Base-by-base conservation (phyloP, 148 eudicot species). In the Silene conica region DNA sequence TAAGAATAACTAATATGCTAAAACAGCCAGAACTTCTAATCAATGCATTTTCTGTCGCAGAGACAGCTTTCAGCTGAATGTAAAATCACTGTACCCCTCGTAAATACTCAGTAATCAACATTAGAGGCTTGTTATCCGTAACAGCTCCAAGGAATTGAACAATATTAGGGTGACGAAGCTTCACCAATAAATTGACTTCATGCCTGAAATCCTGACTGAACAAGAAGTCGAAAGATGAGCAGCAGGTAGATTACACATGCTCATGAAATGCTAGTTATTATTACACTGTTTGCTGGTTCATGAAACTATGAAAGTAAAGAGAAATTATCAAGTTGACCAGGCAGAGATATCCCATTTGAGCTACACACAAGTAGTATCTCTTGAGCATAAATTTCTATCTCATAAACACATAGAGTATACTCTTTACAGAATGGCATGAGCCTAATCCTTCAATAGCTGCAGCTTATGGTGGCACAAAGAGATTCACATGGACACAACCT, bases 111-210 rank as follows among this genome's bases (percentile, higher is more conserved):
- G 98, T 94, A 56, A 94, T 88, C 78, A 94, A 67, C 98, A 94
- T 94, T n/a, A 94, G 84, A 73, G 98, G 98, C 80, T 88, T 92
- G 86, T 74, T 87, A 45, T 91, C 98, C 6, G 98, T 94, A 75
- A 87, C 97, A 68, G 98, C 98, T 91, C 98, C 98, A 79, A 94
- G 96, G 67, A 94, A 94, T 73, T 94, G 98, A 76, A 94, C 97
- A 76, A 94, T 88, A 74, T 94, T 94, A 69, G 97, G 98, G 82
- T 94, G 98, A 71, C 98, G 98, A 79, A 94, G 97, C 82, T 94
- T 94, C 83, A 94, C 98, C 58, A 94, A 88, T 84, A 92, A 87
- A 80, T 83, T 88, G 73, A 94, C 98, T 86, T 94, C 98, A 74
- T 94, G 97, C 85, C 98, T 86, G 85, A 94, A 94, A 85, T 94